Base-by-base conservation (phyloP, 169 alveolate species). In the Theileria luwenshuni region DNA sequence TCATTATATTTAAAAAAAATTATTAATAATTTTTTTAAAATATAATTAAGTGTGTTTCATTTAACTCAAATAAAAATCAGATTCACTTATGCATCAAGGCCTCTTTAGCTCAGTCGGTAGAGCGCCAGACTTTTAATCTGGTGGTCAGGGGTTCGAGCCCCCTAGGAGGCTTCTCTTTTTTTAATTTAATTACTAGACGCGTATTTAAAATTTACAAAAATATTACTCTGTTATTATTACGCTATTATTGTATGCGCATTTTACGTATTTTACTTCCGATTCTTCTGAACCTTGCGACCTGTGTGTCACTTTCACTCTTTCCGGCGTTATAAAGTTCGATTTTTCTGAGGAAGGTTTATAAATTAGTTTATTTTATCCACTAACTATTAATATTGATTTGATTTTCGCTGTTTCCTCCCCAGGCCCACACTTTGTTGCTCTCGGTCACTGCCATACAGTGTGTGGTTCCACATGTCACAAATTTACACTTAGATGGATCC, bases 131-230 rank as follows among this genome's bases (percentile, higher is more conserved):
- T 96, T 96, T 96, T 96, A 96, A 96, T 96, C 99, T 95, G 97
- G 98, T 96, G 99, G 99, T 95, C 99, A 95, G 95, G 98, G 99
- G 99, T 96, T 96, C 99, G 99, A 96, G 97, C 98, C 99, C 99
- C 98, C 95, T 84, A 86, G 94, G 93, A 68, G 90, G 94, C 94
- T 77, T 12, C 15, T 5, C 7, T 28, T 19, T 61, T 25, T 61
- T 61, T 59, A n/a, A 5, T 17, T 25, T 25, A 12, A 8, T 10
- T 17, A 10, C 13, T 10, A 6, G 28, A 10, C 10, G 45, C 10
- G 10, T 38, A 38, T 10, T 38, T 10, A 38, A 5, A 7, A 7
- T 38, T 38, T 38, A 10, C 45, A 6, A 51, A 6, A 6, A 27
- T 13, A 21, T 8, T 8, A 6, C 15, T n/a, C 2, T 23, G 64